Base-by-base conservation (phyloP, 495 filamentous ascomycete genomes). In the Xylaria intraflava region DNA sequence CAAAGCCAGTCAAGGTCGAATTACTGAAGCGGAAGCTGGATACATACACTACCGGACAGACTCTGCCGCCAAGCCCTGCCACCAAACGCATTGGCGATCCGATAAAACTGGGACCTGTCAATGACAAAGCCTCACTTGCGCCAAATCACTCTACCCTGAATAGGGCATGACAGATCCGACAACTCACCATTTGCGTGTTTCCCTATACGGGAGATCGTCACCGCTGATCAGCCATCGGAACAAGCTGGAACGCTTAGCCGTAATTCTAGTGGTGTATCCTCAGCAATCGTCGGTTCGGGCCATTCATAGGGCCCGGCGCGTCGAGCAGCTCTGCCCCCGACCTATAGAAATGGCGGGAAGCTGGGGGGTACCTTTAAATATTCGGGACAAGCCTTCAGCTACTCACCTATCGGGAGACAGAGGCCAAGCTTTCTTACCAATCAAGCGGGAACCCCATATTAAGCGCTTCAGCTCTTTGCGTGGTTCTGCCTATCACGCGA, bases 1-100 rank as follows among this genome's bases (percentile, higher is more conserved):
- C 90, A 22, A 96, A 96, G 65, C 90, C 90, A 8, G 90, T 96
- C 1, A 77, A 89, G 46, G 83, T 79, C 14, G 80, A 82, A 20
- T 74, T 90, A 40, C 71, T 92, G 31, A 88, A 84, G 66, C 79
- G 82, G 62, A 87, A 90, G 74, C 63, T 92, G 46, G 87, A 90
- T 55, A 72, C 76, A 16, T 89, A 89, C 61, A 54, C 72, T 6
- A 65, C 64, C 11, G 64, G 41, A 19, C 64, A 58, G 47, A 54
- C 63, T 23, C 49, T 61, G 36, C 60, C 65, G 12, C 62, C 65
- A 16, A 62, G 55, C 0, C 62, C 65, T 5, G 59, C 57, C 31
- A 44, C 54, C n/a, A 47, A 24, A 27, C 46, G 62, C 16, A 26
- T 41, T 12, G 3, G 45, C 33, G 57, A 60, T 41, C 55, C 58